phyloP scores from a whole-genome alignment of 164 flowering plant species.

The Magnolia kwangsiensis region DNA sequence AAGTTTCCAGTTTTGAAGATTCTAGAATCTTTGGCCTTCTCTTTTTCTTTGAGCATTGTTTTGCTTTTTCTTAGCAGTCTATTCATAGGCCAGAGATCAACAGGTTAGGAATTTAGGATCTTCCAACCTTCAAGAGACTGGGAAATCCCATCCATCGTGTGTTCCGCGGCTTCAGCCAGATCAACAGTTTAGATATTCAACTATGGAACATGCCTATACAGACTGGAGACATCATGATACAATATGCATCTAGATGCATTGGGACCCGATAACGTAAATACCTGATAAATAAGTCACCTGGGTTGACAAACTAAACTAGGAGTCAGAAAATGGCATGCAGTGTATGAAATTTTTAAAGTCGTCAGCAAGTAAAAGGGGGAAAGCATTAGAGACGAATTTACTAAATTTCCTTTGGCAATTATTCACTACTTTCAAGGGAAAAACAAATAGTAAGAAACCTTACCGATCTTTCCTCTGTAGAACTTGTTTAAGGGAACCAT shows the following conservation, averaged over 20 bases:
- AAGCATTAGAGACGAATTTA: not conserved
- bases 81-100: not conserved
- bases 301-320: too few species aligned
- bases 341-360: not conserved
- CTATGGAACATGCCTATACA: not conserved
- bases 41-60: too few species aligned
- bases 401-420: not conserved
- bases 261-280: too few species aligned
- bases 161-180: too few species aligned
- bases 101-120: not conserved
- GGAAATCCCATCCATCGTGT: too few species aligned
- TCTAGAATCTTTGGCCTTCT: too few species aligned
- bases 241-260: not conserved
- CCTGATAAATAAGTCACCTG: too few species aligned
- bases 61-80: too few species aligned
- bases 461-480: slow-evolving; percentile 42
- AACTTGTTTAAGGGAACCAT: slow-evolving; percentile 52
- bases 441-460: not conserved
- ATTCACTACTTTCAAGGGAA: not conserved
- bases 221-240: not conserved
- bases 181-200: too few species aligned
- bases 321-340: not conserved
- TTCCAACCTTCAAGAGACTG: too few species aligned
- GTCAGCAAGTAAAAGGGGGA: not conserved
- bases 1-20: too few species aligned